Evolutionary conservation across 768 basidiomycete genomes (phyloP).

Genomic region (Macrocybe gigantea): DNA sequence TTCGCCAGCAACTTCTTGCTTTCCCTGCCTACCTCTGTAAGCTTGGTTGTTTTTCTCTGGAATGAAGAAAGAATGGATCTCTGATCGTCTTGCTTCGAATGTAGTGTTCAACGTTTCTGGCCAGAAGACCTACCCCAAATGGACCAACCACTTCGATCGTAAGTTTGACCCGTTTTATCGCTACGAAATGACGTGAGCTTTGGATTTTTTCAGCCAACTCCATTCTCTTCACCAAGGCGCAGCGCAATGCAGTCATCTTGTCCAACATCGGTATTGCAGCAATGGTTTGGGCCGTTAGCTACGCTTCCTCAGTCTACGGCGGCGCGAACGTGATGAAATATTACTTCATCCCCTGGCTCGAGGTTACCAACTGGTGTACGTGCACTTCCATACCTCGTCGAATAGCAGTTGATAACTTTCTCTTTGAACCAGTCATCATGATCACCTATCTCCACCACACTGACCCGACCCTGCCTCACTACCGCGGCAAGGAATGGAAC

Average conservation of each 20-base stretch:
- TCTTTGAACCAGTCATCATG: constrained; percentile 35
- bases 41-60: constrained; percentile 11
- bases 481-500: constrained; percentile 52
- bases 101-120: constrained; percentile 59
- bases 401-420: background rate
- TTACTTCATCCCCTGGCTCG: constrained; percentile 51
- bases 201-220: constrained; percentile 37
- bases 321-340: constrained; percentile 36
- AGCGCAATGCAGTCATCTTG: constrained; percentile 45
- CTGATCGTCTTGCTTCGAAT: constrained; percentile 27
- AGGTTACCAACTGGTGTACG: constrained; percentile 51
- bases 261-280: constrained; percentile 52
- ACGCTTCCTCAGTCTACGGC: constrained; percentile 32
- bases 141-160: constrained; percentile 68
- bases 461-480: constrained; percentile 51
- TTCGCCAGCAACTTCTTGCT: constrained; percentile 51
- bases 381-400: background rate
- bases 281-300: constrained; percentile 36
- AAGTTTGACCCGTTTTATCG: constrained; percentile 15
- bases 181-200: background rate
- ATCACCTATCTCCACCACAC: constrained; percentile 65
- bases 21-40: constrained; percentile 58
- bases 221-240: constrained; percentile 47
- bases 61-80: background rate
- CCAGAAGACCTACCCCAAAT: constrained; percentile 50